These are phyloP conservation scores for Acanthamoeba lugdunensis DNA, from an alignment of 208 protist genomes.

Conservation along the genomic window DNA sequence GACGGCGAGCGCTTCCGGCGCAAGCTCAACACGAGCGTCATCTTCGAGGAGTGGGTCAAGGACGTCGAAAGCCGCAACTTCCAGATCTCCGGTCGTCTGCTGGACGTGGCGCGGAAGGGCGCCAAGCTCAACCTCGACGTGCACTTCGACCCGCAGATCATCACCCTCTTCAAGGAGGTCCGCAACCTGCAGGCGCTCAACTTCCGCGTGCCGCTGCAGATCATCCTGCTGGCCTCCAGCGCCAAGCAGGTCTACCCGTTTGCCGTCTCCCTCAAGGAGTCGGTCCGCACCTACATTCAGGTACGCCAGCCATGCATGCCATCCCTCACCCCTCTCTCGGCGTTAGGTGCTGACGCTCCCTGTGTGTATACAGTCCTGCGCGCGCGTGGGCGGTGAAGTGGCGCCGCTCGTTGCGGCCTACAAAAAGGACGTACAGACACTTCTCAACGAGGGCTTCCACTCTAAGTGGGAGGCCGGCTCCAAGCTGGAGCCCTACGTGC, in stretches of 20 bases:
- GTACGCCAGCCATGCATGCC: not conserved
- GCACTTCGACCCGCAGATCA: conserved; percentile 88
- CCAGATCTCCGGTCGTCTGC: conserved; percentile 81
- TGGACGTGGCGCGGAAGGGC: conserved; percentile 78
- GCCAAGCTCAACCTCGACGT: conserved; percentile 83
- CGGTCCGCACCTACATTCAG: conserved; percentile 83
- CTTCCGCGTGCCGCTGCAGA: conserved; percentile 85
- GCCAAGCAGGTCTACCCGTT: conserved; percentile 86
- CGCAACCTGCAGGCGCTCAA: conserved; percentile 86
- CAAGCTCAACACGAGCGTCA: conserved; percentile 85
- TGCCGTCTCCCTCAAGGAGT: conserved; percentile 87
- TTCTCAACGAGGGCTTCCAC: conserved; percentile 85
- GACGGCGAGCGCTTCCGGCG: conserved; percentile 86
- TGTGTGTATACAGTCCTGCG: conserved; percentile 15
- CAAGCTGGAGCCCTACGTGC: conserved; percentile 86
- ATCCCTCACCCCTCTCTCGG: no score
- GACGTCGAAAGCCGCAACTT: conserved; percentile 77
- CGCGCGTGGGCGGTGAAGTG: conserved; percentile 46
- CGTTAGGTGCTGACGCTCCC: no score
- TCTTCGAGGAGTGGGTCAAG: conserved; percentile 85
- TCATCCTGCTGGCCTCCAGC: conserved; percentile 77
- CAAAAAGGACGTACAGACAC: conserved; percentile 82
- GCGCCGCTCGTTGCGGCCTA: conserved; percentile 83
- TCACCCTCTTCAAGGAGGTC: conserved; percentile 90
- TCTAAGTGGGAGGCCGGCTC: conserved; percentile 81